A percentile compares a stretch with the other conserved stretches of the same genome.
Conservation (phyloP, 1,284 basidiomycete species). For the Cutaneotrichosporon cutaneum region DNA sequence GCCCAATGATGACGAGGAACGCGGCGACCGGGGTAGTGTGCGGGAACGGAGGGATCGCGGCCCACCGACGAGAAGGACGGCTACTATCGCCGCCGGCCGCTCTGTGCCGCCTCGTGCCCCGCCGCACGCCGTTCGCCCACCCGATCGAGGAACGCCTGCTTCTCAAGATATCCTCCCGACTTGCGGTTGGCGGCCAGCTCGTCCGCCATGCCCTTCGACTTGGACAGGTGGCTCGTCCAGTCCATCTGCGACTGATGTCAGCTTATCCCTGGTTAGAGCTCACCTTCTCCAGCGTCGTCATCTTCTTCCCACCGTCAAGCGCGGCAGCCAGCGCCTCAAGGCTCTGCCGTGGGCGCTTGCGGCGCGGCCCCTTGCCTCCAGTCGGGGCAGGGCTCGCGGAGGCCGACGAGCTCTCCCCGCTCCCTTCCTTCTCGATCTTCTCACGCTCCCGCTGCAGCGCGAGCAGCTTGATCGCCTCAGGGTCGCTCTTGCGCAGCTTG, state of each 20-base stretch:
- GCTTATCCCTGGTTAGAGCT: not conserved
- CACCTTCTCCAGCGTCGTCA: slow-evolving; percentile 53
- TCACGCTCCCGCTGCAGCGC: slow-evolving; percentile 13
- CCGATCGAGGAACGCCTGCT: slow-evolving; percentile 48
- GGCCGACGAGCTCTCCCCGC: slow-evolving; percentile 9
- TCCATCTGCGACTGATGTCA: slow-evolving; percentile 46
- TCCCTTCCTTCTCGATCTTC: not conserved
- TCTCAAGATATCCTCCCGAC: slow-evolving; percentile 47
- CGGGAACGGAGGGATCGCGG: too few relatives aligned
- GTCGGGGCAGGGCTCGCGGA: slow-evolving; percentile 4
- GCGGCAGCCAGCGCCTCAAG: slow-evolving; percentile 51
- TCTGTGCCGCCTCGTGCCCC: not conserved
- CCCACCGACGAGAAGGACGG: too few relatives aligned
- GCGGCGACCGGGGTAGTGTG: too few relatives aligned
- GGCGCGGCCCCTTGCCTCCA: slow-evolving; percentile 21
- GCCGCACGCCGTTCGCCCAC: slow-evolving; percentile 37
- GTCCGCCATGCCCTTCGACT: slow-evolving; percentile 29
- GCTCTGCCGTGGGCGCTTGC: slow-evolving; percentile 47
- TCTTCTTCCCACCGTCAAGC: slow-evolving; percentile 49
- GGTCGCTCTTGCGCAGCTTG: slow-evolving; percentile 34
- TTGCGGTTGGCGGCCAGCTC: slow-evolving; percentile 47
- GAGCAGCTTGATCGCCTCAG: slow-evolving; percentile 41
- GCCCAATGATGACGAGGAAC: too few relatives aligned
- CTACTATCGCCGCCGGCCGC: slow-evolving; percentile 4
- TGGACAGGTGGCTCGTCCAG: slow-evolving; percentile 46